Evolutionary conservation across 495 filamentous ascomycete genomes (phyloP).

Genomic region (Penicillium desertorum): DNA sequence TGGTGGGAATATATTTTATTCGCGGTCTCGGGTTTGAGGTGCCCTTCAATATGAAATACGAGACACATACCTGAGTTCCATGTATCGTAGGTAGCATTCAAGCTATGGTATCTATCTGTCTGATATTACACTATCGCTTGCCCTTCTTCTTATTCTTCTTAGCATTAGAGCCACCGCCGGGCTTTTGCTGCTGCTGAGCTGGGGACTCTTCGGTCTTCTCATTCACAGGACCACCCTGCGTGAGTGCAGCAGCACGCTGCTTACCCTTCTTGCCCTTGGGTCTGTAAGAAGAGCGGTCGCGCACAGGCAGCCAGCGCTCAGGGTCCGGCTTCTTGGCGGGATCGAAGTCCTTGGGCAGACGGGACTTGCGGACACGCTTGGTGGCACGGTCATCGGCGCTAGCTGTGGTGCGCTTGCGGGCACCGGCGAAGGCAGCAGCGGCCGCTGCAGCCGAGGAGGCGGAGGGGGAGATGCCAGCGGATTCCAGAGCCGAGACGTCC

Average conservation of each 20-base stretch:
- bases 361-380: conserved; percentile 66
- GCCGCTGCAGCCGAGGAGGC: conserved; percentile 40
- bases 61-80: neutral
- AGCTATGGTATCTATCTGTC: neutral
- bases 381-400: conserved; percentile 48
- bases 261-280: conserved; percentile 91
- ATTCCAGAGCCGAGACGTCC: conserved; percentile 69
- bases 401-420: conserved; percentile 59
- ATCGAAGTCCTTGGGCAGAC: conserved; percentile 78
- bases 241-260: conserved; percentile 71
- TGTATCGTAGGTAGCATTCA: conserved; percentile 4
- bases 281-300: conserved; percentile 82
- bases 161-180: conserved; percentile 44
- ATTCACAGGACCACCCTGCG: conserved; percentile 77
- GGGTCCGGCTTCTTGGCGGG: conserved; percentile 74
- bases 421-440: conserved; percentile 40
- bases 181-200: conserved; percentile 44
- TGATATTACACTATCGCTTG: conserved; percentile 50
- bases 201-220: conserved; percentile 67
- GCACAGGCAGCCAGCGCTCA: conserved; percentile 88
- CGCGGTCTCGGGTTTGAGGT: neutral
- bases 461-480: conserved; percentile 69
- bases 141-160: conserved; percentile 79
- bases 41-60: neutral
- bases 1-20: neutral